Conservation (phyloP, 2,329 filamentous ascomycete genomes). For the Pestalotiopsis sp. region DNA sequence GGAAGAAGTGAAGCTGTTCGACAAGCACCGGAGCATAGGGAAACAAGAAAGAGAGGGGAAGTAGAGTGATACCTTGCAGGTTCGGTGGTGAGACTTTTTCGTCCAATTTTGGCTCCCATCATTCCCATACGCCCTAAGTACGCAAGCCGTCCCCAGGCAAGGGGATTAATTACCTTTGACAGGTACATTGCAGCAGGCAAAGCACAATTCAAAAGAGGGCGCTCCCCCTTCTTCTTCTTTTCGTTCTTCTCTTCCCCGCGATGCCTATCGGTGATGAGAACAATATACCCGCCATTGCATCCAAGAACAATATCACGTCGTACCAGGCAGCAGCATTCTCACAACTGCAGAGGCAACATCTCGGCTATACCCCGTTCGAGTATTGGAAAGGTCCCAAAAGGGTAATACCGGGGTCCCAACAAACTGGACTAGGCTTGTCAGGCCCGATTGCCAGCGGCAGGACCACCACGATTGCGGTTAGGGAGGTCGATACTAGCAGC, state of each 20-base stretch:
- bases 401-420: constrained; percentile 10
- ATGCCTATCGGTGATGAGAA: not conserved
- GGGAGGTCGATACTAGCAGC: constrained; percentile 7
- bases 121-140: not conserved
- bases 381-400: constrained; percentile 20
- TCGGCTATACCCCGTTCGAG: constrained; percentile 18
- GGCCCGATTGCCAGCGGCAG: constrained; percentile 2
- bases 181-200: not conserved
- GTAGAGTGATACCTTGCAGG: not conserved
- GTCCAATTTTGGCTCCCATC: not conserved
- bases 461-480: constrained; percentile 14
- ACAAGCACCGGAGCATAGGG: not conserved
- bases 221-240: not conserved
- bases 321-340: constrained; percentile 10
- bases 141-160: too few species aligned
- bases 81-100: not conserved
- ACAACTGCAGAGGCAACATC: not conserved
- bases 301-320: not conserved
- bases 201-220: not conserved
- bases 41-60: not conserved
- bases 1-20: not conserved
- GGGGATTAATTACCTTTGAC: too few species aligned
- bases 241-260: not conserved
- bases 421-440: not conserved
- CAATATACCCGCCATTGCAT: not conserved